Evolutionary conservation across 2,329 filamentous ascomycete genomes (phyloP), one percentile per base, ranked within the genome.

Genomic region (Ophiocordyceps sinensis): DNA sequence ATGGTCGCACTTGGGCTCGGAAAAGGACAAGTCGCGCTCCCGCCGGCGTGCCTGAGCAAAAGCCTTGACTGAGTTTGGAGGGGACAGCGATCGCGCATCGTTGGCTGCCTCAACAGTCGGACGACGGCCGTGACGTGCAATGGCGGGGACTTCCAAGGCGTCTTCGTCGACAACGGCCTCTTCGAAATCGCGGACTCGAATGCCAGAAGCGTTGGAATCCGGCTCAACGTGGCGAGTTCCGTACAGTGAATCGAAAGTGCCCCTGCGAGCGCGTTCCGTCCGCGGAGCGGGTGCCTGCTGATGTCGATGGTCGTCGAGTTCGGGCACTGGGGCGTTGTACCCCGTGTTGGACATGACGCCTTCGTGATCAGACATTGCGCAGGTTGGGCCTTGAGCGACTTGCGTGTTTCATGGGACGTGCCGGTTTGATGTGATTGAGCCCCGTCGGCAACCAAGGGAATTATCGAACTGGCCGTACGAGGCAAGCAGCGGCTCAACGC

Each of bases 41-140:
- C 88, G 81, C 44, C 86, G 84, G 39, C 86, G 82, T 42, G 85
- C 85, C 53, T 91, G 85, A 15, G 91, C 91, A 61, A 98, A 98
- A 4, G 91, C 91, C 60, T 96, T 94, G 40, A 98, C 87, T 0
- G 91, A 98, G 60, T 95, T 98, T 8, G 91, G 91, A 11, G 89
- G 89, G 6, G 91, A 96, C 2, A 76, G 67, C 1, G 85, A 86
- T 42, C 85, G 74, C 38, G 74, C 76, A 19, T 75, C 71, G 21
- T 65, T 59, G 37, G 68, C 60, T 2, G 74, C 75, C 28, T 70
- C 71, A 41, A 81, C 65, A 39, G 73, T 73, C 43, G 71, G 67
- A 43, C 74, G 71, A 14, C 75, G 73, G 43, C 63, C 65, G 31
- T 64, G 69, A 7, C 63, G 59, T 28, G 55, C 49, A 15, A 56